These are phyloP conservation scores for Fraxinus latifolia DNA, from an alignment of 305 asterid species.

Conservation along the genomic window DNA sequence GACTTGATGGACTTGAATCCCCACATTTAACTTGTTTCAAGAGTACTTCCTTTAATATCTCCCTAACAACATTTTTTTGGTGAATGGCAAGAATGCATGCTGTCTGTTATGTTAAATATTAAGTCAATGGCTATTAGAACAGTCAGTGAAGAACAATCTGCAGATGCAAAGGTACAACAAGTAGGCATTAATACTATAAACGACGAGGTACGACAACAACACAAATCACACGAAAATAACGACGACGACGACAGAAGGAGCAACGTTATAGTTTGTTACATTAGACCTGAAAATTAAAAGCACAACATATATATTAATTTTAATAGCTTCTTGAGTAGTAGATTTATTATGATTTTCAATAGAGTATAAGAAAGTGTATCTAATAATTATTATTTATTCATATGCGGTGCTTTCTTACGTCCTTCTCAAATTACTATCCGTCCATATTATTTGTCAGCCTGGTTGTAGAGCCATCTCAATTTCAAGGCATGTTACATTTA, in stretches of 20 bases:
- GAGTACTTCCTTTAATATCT: not conserved
- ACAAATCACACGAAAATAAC: not conserved
- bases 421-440: conserved; percentile 32
- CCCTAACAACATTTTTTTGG: not conserved
- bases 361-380: not conserved
- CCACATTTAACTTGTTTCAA: not conserved
- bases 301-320: not conserved
- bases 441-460: conserved; percentile 41
- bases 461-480: not conserved
- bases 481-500: too few relatives aligned
- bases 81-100: not conserved
- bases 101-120: not conserved
- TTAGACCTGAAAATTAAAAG: conserved; percentile 9
- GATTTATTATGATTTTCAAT: not conserved
- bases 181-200: not conserved
- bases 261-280: not conserved
- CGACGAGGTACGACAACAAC: too few relatives aligned
- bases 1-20: not conserved
- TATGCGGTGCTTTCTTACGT: conserved; percentile 19
- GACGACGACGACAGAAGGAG: too few relatives aligned
- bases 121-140: not conserved
- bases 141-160: not conserved
- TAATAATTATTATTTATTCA: not conserved
- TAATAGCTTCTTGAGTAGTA: not conserved
- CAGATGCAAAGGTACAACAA: not conserved